phyloP scores from a whole-genome alignment of 306 rosid genomes.

The Glycine soja region DNA sequence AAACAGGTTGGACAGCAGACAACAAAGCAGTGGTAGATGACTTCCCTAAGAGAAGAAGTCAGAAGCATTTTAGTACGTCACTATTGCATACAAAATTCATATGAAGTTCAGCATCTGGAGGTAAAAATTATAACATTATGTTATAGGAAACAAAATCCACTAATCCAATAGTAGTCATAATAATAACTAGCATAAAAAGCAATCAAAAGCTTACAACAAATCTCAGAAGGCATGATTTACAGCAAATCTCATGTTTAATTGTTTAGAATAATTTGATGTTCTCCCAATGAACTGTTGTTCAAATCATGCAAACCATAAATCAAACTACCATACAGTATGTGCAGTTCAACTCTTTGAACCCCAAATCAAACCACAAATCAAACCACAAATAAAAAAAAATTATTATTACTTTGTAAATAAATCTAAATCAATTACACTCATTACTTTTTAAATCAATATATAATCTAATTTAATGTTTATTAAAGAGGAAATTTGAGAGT shows the following conservation, averaged over 20 bases:
- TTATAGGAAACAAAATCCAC: too few relatives aligned
- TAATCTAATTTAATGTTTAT: too few relatives aligned
- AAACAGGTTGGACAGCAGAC: slow-evolving; percentile 67
- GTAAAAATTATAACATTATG: too few relatives aligned
- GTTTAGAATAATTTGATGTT: background rate
- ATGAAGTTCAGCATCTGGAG: slow-evolving; percentile 31
- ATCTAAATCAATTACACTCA: too few relatives aligned
- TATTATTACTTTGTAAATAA: too few relatives aligned
- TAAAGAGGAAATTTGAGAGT: too few relatives aligned
- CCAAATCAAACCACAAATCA: too few relatives aligned
- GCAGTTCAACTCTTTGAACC: slow-evolving; percentile 9
- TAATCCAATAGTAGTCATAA: slow-evolving; percentile 3
- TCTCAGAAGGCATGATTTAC: slow-evolving; percentile 95
- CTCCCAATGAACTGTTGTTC: background rate
- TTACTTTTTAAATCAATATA: too few relatives aligned
- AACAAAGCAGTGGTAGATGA: slow-evolving; percentile 62
- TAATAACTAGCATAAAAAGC: slow-evolving; percentile 14
- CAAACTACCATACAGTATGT: background rate
- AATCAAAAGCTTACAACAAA: slow-evolving; percentile 76
- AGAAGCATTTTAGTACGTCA: slow-evolving; percentile 36
- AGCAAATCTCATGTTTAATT: slow-evolving; percentile 43
- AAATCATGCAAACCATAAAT: slow-evolving; percentile 1
- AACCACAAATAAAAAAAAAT: too few relatives aligned
- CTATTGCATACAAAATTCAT: slow-evolving; percentile 8
- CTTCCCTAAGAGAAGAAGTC: slow-evolving; percentile 58